A percentile compares a stretch with the other conserved stretches of the same genome.
Evolutionary conservation across 257 asterid species (phyloP).

Genomic region (Gynochthodes officinalis): DNA sequence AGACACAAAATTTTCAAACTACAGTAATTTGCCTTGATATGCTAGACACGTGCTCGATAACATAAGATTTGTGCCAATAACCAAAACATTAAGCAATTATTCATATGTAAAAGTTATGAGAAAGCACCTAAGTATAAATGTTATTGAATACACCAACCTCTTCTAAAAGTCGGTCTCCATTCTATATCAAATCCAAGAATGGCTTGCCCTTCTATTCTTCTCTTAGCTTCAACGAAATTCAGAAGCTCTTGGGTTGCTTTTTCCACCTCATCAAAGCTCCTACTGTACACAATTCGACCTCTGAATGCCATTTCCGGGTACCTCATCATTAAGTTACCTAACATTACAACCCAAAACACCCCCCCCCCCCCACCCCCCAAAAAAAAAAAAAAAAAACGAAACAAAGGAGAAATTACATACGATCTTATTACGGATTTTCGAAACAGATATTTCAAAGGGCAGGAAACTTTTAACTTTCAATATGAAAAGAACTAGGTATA

Average conservation of each 20-base stretch:
- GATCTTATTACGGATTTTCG: neutral
- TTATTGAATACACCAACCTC: constrained; percentile 38
- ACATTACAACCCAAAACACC: neutral
- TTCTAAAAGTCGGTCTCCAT: constrained; percentile 82
- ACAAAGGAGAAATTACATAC: constrained; percentile 5
- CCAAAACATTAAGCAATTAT: neutral
- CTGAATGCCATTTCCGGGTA: constrained; percentile 52
- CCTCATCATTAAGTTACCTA: constrained; percentile 19
- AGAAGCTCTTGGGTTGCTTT: constrained; percentile 72
- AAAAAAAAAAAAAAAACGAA: neutral
- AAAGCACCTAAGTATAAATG: neutral
- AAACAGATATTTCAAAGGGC: neutral
- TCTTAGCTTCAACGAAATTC: constrained; percentile 59
- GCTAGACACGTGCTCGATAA: too few species aligned
- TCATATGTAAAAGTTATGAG: neutral
- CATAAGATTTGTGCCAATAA: neutral
- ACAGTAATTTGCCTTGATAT: neutral
- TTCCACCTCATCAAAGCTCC: constrained; percentile 73
- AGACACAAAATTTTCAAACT: neutral
- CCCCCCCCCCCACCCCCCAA: too few species aligned
- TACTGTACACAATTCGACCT: constrained; percentile 69
- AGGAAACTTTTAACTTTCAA: neutral
- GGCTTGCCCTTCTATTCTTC: constrained; percentile 46
- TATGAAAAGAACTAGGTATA: neutral
- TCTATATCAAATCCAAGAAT: constrained; percentile 90